Conservation (phyloP, 2,329 filamentous ascomycete genomes). For the Fusarium sp. region DNA sequence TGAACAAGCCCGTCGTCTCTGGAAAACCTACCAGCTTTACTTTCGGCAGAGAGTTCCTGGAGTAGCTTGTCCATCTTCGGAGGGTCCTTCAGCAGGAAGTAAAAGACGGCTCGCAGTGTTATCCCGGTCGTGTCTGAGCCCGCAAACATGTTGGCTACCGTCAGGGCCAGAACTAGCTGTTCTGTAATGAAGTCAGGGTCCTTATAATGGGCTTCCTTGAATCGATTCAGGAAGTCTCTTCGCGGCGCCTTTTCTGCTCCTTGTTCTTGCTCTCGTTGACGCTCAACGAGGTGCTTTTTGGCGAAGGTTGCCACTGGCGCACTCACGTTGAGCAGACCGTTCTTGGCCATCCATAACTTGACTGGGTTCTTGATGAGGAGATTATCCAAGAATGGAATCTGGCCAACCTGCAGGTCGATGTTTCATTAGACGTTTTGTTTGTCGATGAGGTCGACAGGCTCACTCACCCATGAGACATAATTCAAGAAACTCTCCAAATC, state of each 20-base stretch:
- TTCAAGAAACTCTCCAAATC: conserved; percentile 71
- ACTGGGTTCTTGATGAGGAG: conserved; percentile 78
- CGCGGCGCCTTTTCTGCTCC: conserved; percentile 47
- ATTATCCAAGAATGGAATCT: conserved; percentile 75
- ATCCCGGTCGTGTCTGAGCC: conserved; percentile 83
- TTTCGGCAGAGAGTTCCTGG: conserved; percentile 68
- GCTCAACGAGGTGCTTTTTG: conserved; percentile 69
- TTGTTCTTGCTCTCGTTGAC: conserved; percentile 53
- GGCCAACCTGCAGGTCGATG: conserved; percentile 63
- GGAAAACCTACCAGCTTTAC: conserved; percentile 59
- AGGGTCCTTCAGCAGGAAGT: conserved; percentile 73
- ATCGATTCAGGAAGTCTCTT: conserved; percentile 72
- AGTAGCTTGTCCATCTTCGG: conserved; percentile 59
- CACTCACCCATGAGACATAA: conserved; percentile 70
- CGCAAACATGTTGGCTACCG: conserved; percentile 74
- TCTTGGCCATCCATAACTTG: conserved; percentile 70
- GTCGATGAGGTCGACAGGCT: not conserved
- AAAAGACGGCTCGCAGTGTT: conserved; percentile 74
- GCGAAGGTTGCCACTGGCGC: conserved; percentile 77
- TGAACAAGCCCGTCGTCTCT: conserved; percentile 66
- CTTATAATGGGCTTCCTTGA: conserved; percentile 71
- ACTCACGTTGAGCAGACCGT: conserved; percentile 71
- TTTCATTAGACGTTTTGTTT: not conserved
- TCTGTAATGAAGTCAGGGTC: conserved; percentile 76
- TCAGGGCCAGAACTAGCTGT: conserved; percentile 67